Conservation (phyloP, 2,329 filamentous ascomycete species). For the Aspergillus terreus region DNA sequence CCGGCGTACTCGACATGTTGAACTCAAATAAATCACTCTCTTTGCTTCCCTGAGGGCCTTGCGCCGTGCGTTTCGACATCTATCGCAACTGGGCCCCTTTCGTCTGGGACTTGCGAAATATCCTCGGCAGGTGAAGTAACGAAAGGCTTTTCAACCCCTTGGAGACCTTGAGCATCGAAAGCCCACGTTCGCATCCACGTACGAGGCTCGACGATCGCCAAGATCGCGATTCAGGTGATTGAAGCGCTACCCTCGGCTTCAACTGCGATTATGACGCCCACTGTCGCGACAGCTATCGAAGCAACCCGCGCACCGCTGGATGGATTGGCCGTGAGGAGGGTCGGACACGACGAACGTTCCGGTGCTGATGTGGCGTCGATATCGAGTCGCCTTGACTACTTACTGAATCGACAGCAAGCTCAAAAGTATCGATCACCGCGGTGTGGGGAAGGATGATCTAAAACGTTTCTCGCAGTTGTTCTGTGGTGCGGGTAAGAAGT, state of each 20-base stretch:
- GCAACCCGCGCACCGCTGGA: slow-evolving; percentile 6
- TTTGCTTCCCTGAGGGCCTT: slow-evolving; percentile 34
- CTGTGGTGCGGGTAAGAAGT: slow-evolving; percentile 5
- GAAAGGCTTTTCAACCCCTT: slow-evolving; percentile 16
- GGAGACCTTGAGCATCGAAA: slow-evolving; percentile 7
- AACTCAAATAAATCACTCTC: slow-evolving; percentile 27
- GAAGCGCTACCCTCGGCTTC: slow-evolving; percentile 1
- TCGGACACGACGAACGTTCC: neutral
- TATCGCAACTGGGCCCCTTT: slow-evolving; percentile 17
- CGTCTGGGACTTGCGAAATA: slow-evolving; percentile 12
- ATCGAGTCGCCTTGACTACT: neutral
- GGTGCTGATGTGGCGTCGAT: neutral
- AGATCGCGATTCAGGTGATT: neutral
- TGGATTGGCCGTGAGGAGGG: neutral
- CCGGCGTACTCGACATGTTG: slow-evolving; percentile 39
- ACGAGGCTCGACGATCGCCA: slow-evolving; percentile 1
- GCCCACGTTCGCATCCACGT: slow-evolving; percentile 13
- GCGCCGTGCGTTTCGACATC: slow-evolving; percentile 40
- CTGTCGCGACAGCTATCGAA: slow-evolving; percentile 11
- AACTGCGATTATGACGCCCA: neutral
- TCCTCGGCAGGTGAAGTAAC: neutral
- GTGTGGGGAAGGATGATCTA: neutral
- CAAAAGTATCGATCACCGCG: neutral
- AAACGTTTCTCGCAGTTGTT: slow-evolving; percentile 11
- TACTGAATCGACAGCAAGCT: too few species aligned